A percentile compares a stretch with the other conserved stretches of the same genome.
Evolutionary conservation across 208 protist genomes (phyloP).

Genomic region (Trypanosomatidae sp.): DNA sequence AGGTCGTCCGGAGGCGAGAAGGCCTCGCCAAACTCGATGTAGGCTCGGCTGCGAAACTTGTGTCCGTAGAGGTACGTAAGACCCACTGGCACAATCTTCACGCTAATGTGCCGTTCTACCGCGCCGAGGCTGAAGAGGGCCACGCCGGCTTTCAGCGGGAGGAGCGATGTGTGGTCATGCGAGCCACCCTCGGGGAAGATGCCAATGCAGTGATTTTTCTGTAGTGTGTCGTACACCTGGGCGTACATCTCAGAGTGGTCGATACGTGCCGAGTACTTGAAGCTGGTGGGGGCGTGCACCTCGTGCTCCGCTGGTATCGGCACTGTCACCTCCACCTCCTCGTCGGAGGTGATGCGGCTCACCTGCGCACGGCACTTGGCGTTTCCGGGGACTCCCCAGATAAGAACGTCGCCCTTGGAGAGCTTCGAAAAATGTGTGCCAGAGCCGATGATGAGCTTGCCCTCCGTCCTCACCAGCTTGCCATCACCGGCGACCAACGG

Average conservation of each 20-base stretch:
- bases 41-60: conserved; percentile 90
- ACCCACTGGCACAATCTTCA: conserved; percentile 90
- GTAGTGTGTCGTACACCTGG: conserved; percentile 87
- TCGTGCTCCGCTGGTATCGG: conserved; percentile 57
- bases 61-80: conserved; percentile 93
- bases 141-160: conserved; percentile 96
- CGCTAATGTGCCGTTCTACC: conserved; percentile 75
- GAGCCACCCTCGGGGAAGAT: conserved; percentile 97
- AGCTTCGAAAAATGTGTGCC: conserved; percentile 77
- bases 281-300: conserved; percentile 42
- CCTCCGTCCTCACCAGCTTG: conserved; percentile 45
- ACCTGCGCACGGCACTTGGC: conserved; percentile 71
- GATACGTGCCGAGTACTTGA: conserved; percentile 83
- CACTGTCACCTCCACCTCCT: conserved; percentile 76
- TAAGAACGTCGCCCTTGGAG: conserved; percentile 69
- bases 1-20: conserved; percentile 74
- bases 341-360: conserved; percentile 58
- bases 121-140: conserved; percentile 92
- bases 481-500: conserved; percentile 59
- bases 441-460: conserved; percentile 52
- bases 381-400: conserved; percentile 41
- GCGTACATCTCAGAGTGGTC: conserved; percentile 93
- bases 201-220: conserved; percentile 86
- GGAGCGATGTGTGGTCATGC: conserved; percentile 93
- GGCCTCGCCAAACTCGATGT: conserved; percentile 89